Conservation (phyloP, 352 stramenopile species). For the Phytophthora hybrid region DNA sequence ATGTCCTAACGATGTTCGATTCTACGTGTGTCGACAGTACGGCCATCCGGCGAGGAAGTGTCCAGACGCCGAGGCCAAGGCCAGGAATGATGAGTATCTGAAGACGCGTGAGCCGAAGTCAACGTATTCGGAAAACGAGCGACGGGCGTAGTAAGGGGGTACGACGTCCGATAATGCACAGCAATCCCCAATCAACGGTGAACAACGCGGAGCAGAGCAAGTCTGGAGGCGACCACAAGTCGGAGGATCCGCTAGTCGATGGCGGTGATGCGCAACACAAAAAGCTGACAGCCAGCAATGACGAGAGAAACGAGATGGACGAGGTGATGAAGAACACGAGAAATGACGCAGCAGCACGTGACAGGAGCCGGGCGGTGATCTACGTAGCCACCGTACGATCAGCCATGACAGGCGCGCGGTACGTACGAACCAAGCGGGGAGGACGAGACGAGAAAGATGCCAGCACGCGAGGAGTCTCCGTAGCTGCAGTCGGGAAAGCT, state of each 20-base stretch:
- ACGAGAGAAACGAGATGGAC: background rate
- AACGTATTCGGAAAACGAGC: background rate
- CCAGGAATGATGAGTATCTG: background rate
- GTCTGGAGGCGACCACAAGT: no score
- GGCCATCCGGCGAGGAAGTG: background rate
- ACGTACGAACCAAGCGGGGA: no score
- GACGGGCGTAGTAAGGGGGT: background rate
- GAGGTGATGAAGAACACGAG: background rate
- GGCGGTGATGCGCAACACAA: no score
- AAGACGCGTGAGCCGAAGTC: background rate
- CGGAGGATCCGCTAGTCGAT: no score
- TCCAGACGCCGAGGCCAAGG: background rate
- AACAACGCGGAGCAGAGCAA: no score
- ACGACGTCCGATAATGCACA: background rate
- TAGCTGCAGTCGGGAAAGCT: no score
- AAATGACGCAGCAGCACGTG: background rate
- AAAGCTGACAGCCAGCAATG: background rate
- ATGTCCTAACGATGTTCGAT: background rate
- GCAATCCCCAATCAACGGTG: background rate
- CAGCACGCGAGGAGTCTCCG: no score
- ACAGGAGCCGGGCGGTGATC: no score
- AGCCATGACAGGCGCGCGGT: no score
- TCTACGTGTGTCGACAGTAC: background rate
- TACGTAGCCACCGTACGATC: no score
- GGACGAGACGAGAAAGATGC: no score